Conservation (phyloP, 306 rosid species). For the Pyrus communis region DNA sequence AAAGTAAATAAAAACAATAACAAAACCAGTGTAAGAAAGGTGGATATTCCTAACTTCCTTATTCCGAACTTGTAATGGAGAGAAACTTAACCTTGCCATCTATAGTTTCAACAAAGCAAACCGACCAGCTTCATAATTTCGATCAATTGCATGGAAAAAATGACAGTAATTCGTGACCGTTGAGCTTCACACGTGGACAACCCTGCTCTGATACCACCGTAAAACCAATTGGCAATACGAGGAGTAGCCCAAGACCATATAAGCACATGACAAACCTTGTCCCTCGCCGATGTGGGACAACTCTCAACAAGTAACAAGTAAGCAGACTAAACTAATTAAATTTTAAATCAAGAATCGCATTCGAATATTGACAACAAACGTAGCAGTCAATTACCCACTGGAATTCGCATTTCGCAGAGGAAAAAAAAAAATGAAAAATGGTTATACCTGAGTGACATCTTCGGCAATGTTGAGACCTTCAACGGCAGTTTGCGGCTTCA, state of each 20-base stretch:
- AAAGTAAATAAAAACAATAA: background rate
- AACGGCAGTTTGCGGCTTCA: constrained; percentile 40
- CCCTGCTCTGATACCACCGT: too few species aligned
- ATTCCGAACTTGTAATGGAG: background rate
- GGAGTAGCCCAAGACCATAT: too few species aligned
- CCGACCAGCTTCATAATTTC: too few species aligned
- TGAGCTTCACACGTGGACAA: too few species aligned
- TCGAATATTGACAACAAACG: background rate
- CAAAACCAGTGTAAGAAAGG: background rate
- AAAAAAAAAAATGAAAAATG: background rate
- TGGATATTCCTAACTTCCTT: background rate
- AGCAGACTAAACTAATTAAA: background rate
- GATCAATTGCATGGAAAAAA: background rate
- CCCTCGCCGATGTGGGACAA: too few species aligned
- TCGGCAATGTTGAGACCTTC: constrained; percentile 93
- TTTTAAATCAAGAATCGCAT: background rate
- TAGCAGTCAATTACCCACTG: background rate
- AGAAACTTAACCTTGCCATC: background rate
- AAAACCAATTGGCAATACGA: too few species aligned
- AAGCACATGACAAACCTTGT: too few species aligned
- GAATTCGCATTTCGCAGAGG: background rate
- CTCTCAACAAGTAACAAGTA: background rate
- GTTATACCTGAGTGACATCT: constrained; percentile 59
- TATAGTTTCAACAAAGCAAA: background rate
- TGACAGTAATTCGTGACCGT: background rate